phyloP scores from a whole-genome alignment of 768 basidiomycete species.

The Serpula lacrymans region DNA sequence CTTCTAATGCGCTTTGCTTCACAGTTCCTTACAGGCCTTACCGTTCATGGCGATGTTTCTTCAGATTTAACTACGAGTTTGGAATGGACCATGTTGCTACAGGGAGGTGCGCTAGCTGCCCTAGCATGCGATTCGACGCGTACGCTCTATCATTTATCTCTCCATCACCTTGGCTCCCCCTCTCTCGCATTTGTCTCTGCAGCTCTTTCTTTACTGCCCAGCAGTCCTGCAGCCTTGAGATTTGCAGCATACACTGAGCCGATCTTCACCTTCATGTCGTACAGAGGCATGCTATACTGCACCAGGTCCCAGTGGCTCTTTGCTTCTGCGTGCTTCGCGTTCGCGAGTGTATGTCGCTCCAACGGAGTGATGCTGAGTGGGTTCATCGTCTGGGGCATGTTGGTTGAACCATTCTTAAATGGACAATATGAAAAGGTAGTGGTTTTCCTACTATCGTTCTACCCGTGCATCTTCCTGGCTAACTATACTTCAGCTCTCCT shows the following conservation, averaged over 20 bases:
- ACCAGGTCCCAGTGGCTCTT: constrained; percentile 41
- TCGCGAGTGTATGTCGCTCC: constrained; percentile 68
- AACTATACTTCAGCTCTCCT: constrained; percentile 29
- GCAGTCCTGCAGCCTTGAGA: constrained; percentile 72
- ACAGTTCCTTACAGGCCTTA: constrained; percentile 15
- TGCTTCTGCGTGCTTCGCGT: constrained; percentile 59
- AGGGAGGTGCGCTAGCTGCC: constrained; percentile 35
- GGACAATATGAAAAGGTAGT: constrained; percentile 27
- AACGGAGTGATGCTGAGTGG: constrained; percentile 77
- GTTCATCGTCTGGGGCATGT: constrained; percentile 72
- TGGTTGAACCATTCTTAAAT: constrained; percentile 51
- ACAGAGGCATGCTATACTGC: constrained; percentile 41
- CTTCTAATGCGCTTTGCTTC: constrained; percentile 44
- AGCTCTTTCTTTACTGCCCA: constrained; percentile 72
- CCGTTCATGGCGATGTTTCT: constrained; percentile 2
- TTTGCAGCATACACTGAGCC: constrained; percentile 81
- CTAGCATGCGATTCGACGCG: constrained; percentile 40
- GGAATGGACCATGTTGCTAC: constrained; percentile 25
- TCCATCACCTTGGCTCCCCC: constrained; percentile 51
- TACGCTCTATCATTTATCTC: constrained; percentile 56
- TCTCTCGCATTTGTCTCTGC: constrained; percentile 59
- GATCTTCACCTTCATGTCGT: constrained; percentile 80
- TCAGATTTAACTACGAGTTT: not conserved
- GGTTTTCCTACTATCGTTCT: constrained; percentile 2
- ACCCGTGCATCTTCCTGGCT: not conserved